These are phyloP conservation scores for Trichoderma koningii DNA, from an alignment of 2,329 filamentous ascomycete species.

Conservation along the genomic window DNA sequence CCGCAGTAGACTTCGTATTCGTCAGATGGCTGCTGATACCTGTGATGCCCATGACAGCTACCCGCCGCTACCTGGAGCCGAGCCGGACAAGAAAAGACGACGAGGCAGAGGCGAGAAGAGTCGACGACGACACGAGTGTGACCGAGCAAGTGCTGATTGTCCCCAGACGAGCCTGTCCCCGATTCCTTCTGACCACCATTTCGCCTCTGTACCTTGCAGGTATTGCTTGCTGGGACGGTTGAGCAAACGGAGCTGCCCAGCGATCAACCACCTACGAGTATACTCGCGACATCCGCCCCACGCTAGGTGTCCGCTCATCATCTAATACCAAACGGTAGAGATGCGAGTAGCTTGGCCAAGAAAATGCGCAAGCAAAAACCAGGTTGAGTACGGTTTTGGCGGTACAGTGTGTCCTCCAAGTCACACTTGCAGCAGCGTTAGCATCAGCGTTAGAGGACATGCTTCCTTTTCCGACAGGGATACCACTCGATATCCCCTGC, in stretches of 20 bases:
- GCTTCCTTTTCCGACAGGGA: constrained; percentile 21
- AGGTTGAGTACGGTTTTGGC: constrained; percentile 6
- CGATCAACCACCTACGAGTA: not conserved
- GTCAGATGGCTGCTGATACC: constrained; percentile 23
- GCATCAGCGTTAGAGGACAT: constrained; percentile 10
- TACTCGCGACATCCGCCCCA: constrained; percentile 23
- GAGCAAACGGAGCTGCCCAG: constrained; percentile 9
- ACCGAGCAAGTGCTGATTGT: not conserved
- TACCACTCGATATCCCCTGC: not conserved
- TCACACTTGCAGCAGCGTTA: constrained; percentile 8
- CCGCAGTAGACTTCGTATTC: constrained; percentile 29
- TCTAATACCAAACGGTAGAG: not conserved
- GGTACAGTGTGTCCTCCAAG: constrained; percentile 19
- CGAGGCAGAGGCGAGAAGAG: not conserved
- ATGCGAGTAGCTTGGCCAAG: not conserved
- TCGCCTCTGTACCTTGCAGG: constrained; percentile 15
- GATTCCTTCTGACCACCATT: constrained; percentile 22
- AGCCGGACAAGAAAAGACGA: not conserved
- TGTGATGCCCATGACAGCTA: constrained; percentile 16
- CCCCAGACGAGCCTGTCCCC: not conserved
- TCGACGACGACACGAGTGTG: not conserved
- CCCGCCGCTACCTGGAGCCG: constrained; percentile 6
- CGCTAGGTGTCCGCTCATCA: constrained; percentile 21
- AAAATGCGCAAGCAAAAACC: constrained; percentile 1
- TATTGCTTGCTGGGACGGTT: not conserved